These are phyloP conservation scores for Auricularia heimuer DNA, from an alignment of 768 basidiomycete genomes.

Conservation along the genomic window DNA sequence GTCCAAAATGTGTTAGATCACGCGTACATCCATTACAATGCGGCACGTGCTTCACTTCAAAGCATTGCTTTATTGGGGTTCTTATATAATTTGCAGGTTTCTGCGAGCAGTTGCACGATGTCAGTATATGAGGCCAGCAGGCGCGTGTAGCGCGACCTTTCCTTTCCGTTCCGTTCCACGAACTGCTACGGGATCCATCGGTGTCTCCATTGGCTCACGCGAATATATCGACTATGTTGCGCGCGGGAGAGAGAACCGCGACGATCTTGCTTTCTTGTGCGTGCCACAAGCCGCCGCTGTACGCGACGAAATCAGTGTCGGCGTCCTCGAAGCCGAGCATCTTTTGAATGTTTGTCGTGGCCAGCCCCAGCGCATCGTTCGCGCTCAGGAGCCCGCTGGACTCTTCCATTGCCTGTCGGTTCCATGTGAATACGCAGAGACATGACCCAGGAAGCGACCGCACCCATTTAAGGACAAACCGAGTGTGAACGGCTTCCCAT, in stretches of 20 bases:
- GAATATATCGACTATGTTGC: background rate
- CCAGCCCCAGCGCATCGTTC: slow-evolving; percentile 23
- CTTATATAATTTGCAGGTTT: no score
- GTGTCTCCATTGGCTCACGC: background rate
- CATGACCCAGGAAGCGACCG: background rate
- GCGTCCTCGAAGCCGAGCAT: slow-evolving; percentile 23
- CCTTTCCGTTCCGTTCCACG: no score
- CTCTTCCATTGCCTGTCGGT: slow-evolving; percentile 20
- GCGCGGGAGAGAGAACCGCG: slow-evolving; percentile 5
- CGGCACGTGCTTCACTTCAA: background rate
- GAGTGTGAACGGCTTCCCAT: slow-evolving; percentile 18
- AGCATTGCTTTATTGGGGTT: background rate
- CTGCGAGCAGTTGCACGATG: no score
- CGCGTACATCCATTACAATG: background rate
- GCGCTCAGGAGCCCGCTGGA: slow-evolving; percentile 18
- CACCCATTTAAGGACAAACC: slow-evolving; percentile 15
- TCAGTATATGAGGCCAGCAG: no score
- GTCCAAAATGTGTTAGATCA: background rate
- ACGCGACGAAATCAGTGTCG: slow-evolving; percentile 24
- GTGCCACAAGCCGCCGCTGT: slow-evolving; percentile 22
- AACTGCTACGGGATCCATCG: no score
- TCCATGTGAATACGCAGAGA: slow-evolving; percentile 18
- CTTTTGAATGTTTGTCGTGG: slow-evolving; percentile 27
- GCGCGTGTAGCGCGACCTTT: no score
- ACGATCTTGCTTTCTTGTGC: slow-evolving; percentile 10